Evolutionary conservation across 225 moss, liverwort and hornwort genomes (phyloP).

Genomic region (Sphagnum contortum): DNA sequence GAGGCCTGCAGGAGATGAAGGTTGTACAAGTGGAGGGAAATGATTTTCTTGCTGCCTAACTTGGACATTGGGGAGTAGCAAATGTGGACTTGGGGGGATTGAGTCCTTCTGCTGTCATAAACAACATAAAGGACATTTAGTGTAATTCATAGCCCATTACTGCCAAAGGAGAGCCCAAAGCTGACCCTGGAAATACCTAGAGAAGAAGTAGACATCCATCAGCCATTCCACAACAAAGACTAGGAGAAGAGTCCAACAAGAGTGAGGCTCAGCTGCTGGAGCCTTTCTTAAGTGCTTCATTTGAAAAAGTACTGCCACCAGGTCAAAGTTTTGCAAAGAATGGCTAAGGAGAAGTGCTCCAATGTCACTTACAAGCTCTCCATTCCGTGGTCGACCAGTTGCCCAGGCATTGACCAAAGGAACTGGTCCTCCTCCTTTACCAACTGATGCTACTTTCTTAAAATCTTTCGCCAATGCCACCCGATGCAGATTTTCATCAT

Average conservation of each 20-base stretch:
- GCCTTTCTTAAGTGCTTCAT: too few species aligned
- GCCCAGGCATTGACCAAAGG: constrained; percentile 43
- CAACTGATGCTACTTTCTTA: constrained; percentile 21
- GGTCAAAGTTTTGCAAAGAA: too few species aligned
- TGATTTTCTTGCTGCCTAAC: constrained; percentile 11
- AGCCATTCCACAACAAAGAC: too few species aligned
- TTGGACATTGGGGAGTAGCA: constrained; percentile 16
- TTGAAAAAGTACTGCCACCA: too few species aligned
- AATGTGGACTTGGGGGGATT: constrained; percentile 10
- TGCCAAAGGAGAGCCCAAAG: background rate
- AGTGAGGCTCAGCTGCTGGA: too few species aligned
- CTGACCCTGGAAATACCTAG: too few species aligned
- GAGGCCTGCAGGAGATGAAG: constrained; percentile 20
- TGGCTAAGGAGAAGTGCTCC: constrained; percentile 8
- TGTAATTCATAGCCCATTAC: background rate
- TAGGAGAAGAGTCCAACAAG: too few species aligned
- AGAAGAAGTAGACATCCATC: too few species aligned
- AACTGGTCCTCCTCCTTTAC: constrained; percentile 10
- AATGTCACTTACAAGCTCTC: constrained; percentile 20
- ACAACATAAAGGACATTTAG: background rate
- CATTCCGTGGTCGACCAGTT: constrained; percentile 32
- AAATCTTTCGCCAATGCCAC: constrained; percentile 17
- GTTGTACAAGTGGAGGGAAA: constrained; percentile 14
- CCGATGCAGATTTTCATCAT: constrained; percentile 27
- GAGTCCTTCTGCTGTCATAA: constrained; percentile 18